Evolutionary conservation across 2,329 filamentous ascomycete genomes (phyloP).

Genomic region (Diaporthe batatas): DNA sequence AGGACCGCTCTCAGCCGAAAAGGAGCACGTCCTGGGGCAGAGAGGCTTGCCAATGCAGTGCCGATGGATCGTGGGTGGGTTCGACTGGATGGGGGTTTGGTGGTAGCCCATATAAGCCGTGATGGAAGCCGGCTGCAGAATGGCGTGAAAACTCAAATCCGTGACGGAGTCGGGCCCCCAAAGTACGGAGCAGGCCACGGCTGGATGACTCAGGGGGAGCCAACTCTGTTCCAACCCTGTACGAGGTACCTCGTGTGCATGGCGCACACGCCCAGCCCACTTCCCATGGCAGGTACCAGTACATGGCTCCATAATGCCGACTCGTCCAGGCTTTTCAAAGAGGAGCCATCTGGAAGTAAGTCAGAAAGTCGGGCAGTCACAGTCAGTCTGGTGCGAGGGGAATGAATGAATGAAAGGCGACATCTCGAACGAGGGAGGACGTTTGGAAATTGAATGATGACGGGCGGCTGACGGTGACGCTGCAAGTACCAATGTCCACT

Average conservation of each 20-base stretch:
- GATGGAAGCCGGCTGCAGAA: conserved; percentile 19
- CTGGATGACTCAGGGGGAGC: conserved; percentile 19
- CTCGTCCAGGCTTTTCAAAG: not conserved
- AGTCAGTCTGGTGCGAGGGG: not conserved
- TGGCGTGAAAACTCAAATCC: conserved; percentile 29
- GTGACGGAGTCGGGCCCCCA: conserved; percentile 10
- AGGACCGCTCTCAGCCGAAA: conserved; percentile 30
- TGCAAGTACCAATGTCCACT: not conserved
- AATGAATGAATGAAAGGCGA: not conserved
- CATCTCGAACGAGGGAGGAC: no score
- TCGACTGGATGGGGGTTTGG: not conserved
- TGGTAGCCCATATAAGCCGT: not conserved
- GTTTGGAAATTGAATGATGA: not conserved
- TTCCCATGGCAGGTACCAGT: not conserved
- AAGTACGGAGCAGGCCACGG: not conserved
- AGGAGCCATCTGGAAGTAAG: not conserved
- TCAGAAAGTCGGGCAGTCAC: no score
- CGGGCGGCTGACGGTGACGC: not conserved
- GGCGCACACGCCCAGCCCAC: not conserved
- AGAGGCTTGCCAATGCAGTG: not conserved
- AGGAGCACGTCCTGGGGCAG: not conserved
- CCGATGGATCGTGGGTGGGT: conserved; percentile 19
- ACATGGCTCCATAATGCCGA: not conserved
- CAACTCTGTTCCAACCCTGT: not conserved
- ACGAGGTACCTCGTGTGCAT: not conserved